phyloP scores from a whole-genome alignment of 192 early-diverging fungal genomes.

The Backusella tuberculispora region DNA sequence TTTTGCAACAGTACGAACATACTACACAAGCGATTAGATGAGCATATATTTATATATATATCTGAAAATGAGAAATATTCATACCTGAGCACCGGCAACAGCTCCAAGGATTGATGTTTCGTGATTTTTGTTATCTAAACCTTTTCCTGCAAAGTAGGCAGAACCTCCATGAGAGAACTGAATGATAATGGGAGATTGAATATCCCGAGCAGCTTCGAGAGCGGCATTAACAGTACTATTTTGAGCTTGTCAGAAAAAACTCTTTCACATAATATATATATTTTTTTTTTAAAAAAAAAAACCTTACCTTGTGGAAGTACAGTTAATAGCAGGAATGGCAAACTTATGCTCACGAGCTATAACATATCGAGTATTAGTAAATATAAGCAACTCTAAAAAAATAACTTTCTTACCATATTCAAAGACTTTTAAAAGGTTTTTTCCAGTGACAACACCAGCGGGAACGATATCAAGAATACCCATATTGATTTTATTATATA shows the following conservation, averaged over 20 bases:
- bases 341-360: slow-evolving; percentile 74
- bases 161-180: slow-evolving; percentile 95
- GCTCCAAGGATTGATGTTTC: slow-evolving; percentile 87
- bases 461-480: slow-evolving; percentile 83
- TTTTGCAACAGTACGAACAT: slow-evolving; percentile 37
- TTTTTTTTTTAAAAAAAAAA: too few species aligned
- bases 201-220: slow-evolving; percentile 92
- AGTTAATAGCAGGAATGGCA: slow-evolving; percentile 96
- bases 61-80: too few species aligned
- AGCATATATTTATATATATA: not conserved
- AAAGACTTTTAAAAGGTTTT: slow-evolving; percentile 85
- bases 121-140: slow-evolving; percentile 86
- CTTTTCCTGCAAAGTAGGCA: slow-evolving; percentile 93
- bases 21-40: slow-evolving; percentile 4
- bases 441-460: slow-evolving; percentile 92
- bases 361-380: too few species aligned
- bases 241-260: not conserved
- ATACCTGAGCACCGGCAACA: slow-evolving; percentile 81
- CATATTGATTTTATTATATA: slow-evolving; percentile 47
- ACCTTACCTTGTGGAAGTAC: slow-evolving; percentile 75
- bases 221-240: slow-evolving; percentile 82
- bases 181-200: slow-evolving; percentile 91
- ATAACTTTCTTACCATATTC: slow-evolving; percentile 49
- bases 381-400: not conserved
- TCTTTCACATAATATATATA: not conserved